phyloP scores from a whole-genome alignment of 257 asterid genomes.

The Ligustrum vulgare region DNA sequence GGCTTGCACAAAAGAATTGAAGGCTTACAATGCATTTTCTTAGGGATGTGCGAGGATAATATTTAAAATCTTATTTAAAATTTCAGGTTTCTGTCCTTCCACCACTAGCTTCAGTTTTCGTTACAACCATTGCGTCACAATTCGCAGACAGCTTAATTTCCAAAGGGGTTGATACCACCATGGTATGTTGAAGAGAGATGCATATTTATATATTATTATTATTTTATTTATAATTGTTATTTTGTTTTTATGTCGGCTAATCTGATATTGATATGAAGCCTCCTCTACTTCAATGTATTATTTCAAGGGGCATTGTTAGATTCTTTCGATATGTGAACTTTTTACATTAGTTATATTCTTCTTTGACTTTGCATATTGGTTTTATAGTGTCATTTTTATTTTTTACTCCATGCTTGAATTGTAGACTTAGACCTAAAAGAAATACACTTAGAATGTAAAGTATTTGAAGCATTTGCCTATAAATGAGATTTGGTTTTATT shows the following conservation, averaged over 20 bases:
- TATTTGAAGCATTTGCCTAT: background rate
- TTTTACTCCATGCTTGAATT: background rate
- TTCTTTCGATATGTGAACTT: too few relatives aligned
- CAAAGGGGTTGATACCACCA: slow-evolving; percentile 81
- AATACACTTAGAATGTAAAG: background rate
- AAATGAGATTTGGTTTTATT: background rate
- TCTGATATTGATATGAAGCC: background rate
- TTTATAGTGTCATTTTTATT: background rate
- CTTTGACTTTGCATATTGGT: background rate
- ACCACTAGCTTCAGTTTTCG: slow-evolving; percentile 89
- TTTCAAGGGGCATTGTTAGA: too few relatives aligned
- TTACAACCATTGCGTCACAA: slow-evolving; percentile 86
- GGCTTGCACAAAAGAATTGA: background rate
- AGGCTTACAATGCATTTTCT: background rate
- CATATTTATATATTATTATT: background rate
- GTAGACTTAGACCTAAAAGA: background rate
- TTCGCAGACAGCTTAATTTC: slow-evolving; percentile 82
- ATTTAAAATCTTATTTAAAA: slow-evolving; percentile 6
- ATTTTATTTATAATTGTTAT: background rate
- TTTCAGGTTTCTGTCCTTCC: slow-evolving; percentile 97
- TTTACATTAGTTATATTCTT: background rate
- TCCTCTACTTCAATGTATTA: background rate
- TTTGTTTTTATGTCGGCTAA: background rate
- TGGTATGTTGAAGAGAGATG: slow-evolving; percentile 46
- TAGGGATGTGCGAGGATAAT: background rate